Conservation (phyloP, 352 stramenopile genomes). For the Globisporangium abappressorium region DNA sequence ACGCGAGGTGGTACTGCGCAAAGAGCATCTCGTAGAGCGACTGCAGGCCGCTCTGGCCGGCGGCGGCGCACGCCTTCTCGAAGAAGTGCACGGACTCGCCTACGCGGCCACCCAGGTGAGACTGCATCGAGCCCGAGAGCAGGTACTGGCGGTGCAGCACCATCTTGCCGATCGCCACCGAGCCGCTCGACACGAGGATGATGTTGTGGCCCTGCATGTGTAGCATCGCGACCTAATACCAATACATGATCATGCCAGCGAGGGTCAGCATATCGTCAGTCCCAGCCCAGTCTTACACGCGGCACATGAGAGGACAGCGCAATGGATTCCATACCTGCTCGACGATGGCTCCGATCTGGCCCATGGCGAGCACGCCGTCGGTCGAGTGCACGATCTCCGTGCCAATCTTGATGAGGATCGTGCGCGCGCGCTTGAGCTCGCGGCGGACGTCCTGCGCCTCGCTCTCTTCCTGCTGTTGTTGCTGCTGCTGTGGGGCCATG, state of each 20-base stretch:
- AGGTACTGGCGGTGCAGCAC: constrained; percentile 79
- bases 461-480: constrained; percentile 4
- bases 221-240: constrained; percentile 56
- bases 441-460: constrained; percentile 20
- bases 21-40: constrained; percentile 88
- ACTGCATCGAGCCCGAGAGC: constrained; percentile 82
- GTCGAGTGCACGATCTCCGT: constrained; percentile 83
- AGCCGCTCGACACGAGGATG: constrained; percentile 82
- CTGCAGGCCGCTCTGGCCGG: constrained; percentile 76
- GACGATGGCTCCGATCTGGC: constrained; percentile 83
- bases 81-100: constrained; percentile 58
- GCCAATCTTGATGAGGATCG: constrained; percentile 84
- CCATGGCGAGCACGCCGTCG: constrained; percentile 73
- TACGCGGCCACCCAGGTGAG: constrained; percentile 64
- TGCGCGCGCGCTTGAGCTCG: constrained; percentile 57
- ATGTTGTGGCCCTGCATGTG: constrained; percentile 83
- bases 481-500: constrained; percentile 3
- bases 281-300: background rate
- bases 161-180: constrained; percentile 77
- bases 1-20: constrained; percentile 79
- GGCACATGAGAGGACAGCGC: background rate
- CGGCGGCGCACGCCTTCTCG: constrained; percentile 67
- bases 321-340: constrained; percentile 37
- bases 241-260: background rate
- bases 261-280: background rate